Evolutionary conservation across 805 yeast genomes (phyloP).

Genomic region (Saturnispora zaruensis): DNA sequence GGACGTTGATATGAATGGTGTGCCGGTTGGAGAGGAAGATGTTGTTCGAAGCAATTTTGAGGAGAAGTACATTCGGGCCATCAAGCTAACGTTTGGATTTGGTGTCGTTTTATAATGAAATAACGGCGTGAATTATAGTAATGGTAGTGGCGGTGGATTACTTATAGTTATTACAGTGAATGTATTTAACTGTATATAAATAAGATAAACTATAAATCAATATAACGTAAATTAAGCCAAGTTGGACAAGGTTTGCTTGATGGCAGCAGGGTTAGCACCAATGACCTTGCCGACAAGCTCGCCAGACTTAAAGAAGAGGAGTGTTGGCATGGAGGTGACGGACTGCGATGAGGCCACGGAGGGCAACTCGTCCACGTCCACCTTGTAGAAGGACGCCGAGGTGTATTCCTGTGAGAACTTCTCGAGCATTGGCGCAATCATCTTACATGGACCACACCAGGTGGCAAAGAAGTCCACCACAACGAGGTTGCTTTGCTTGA

Average conservation of each 20-base stretch:
- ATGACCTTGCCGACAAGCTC: slow-evolving; percentile 67
- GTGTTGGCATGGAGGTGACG: slow-evolving; percentile 51
- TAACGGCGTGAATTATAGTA: background rate
- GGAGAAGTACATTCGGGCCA: slow-evolving; percentile 80
- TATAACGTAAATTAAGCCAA: slow-evolving; percentile 19
- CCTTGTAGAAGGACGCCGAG: slow-evolving; percentile 70
- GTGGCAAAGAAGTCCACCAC: slow-evolving; percentile 95
- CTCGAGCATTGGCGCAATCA: slow-evolving; percentile 89
- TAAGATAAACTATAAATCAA: background rate
- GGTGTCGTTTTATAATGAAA: slow-evolving; percentile 74
- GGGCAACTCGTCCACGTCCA: slow-evolving; percentile 82
- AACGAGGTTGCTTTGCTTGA: slow-evolving; percentile 55
- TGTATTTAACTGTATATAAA: background rate
- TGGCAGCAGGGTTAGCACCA: slow-evolving; percentile 85
- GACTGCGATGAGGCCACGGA: slow-evolving; percentile 63
- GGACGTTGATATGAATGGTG: slow-evolving; percentile 69
- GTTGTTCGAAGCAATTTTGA: slow-evolving; percentile 77
- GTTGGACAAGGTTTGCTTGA: slow-evolving; percentile 48
- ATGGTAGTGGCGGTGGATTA: too few relatives aligned
- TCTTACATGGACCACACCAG: slow-evolving; percentile 99
- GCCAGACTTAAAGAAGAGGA: slow-evolving; percentile 76
- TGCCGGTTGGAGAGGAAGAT: slow-evolving; percentile 95
- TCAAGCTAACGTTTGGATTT: slow-evolving; percentile 88
- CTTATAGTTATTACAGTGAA: background rate
- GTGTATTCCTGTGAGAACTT: slow-evolving; percentile 64